Evolutionary conservation across 2,329 filamentous ascomycete genomes (phyloP).

Genomic region (Penicillium expansum): DNA sequence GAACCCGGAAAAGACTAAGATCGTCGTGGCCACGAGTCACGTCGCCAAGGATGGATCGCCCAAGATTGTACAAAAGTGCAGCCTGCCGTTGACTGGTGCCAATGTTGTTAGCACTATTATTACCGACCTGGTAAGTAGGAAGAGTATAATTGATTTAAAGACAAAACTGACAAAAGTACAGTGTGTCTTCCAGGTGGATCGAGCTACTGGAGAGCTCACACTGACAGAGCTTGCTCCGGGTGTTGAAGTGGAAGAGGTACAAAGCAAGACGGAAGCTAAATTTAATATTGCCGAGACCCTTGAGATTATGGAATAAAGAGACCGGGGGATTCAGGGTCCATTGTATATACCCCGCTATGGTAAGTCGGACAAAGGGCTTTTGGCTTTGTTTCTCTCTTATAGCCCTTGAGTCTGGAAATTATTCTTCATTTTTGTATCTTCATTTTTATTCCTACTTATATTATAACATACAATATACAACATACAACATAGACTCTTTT

Average conservation of each 20-base stretch:
- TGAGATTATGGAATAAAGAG: conserved; percentile 47
- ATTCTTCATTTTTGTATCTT: too few relatives aligned
- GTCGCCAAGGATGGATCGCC: conserved; percentile 65
- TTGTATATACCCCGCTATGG: not conserved
- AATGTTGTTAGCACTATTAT: conserved; percentile 69
- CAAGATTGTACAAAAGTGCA: conserved; percentile 65
- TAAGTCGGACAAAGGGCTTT: not conserved
- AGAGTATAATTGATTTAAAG: not conserved
- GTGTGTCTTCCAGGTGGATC: conserved; percentile 72
- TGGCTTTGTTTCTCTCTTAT: not conserved
- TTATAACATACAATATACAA: too few relatives aligned
- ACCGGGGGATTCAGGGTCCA: not conserved
- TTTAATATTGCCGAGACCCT: conserved; percentile 63
- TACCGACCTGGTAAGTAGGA: conserved; percentile 64
- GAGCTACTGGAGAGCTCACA: conserved; percentile 46
- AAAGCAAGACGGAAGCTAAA: conserved; percentile 65
- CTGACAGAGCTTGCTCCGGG: conserved; percentile 69
- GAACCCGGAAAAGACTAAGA: conserved; percentile 69
- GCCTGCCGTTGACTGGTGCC: conserved; percentile 64
- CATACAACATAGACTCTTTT: too few relatives aligned
- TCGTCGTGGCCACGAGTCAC: conserved; percentile 69
- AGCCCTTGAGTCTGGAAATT: too few relatives aligned
- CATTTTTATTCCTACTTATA: too few relatives aligned
- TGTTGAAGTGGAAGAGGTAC: conserved; percentile 66
- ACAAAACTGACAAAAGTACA: conserved; percentile 44